Evolutionary conservation across 2,329 filamentous ascomycete genomes (phyloP).

Genomic region (Madurella mycetomatis): DNA sequence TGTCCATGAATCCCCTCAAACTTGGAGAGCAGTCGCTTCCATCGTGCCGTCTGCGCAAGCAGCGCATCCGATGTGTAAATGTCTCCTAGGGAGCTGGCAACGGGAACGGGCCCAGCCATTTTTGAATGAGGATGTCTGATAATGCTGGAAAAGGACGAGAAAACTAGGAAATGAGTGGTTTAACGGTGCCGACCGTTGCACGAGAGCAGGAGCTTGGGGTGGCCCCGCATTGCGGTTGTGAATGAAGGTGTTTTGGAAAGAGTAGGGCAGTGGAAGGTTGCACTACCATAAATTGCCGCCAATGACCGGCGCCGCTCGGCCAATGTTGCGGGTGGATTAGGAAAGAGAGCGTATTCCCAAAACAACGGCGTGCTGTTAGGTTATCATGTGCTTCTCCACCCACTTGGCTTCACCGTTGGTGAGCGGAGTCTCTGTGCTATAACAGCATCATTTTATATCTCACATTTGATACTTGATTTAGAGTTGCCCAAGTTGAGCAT

Average conservation of each 20-base stretch:
- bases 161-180: not conserved
- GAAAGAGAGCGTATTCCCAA: not conserved
- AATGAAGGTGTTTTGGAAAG: not conserved
- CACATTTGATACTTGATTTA: too few relatives aligned
- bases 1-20: slow-evolving; percentile 70
- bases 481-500: too few relatives aligned
- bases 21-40: slow-evolving; percentile 65
- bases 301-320: not conserved
- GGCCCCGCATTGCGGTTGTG: slow-evolving; percentile 5
- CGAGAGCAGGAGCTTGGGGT: not conserved
- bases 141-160: not conserved
- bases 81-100: slow-evolving; percentile 68
- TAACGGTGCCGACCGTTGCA: not conserved
- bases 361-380: not conserved
- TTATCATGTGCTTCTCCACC: not conserved
- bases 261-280: not conserved
- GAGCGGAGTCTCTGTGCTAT: too few relatives aligned
- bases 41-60: slow-evolving; percentile 64
- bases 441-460: too few relatives aligned
- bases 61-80: slow-evolving; percentile 78
- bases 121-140: not conserved
- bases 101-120: slow-evolving; percentile 64
- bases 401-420: not conserved
- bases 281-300: not conserved
- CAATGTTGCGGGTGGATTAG: not conserved